Evolutionary conservation across 306 rosid species (phyloP).

Genomic region (Luffa aegyptiaca): DNA sequence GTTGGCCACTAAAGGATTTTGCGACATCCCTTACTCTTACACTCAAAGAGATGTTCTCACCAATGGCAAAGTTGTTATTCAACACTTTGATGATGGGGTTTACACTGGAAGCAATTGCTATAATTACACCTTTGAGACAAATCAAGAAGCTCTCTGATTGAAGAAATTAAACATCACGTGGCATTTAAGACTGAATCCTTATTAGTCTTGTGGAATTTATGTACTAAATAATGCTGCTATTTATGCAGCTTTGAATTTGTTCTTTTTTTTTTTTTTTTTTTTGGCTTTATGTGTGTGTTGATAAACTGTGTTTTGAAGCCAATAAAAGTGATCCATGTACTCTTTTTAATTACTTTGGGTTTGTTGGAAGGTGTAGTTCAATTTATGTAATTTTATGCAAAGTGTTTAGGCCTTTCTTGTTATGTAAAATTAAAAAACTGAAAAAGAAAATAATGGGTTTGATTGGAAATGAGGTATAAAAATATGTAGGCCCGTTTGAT

Average conservation of each 20-base stretch:
- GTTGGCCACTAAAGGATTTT: conserved; percentile 4
- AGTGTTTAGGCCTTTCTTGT: neutral
- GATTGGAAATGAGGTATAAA: too few relatives aligned
- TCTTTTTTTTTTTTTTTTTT: neutral
- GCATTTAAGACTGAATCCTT: too few relatives aligned
- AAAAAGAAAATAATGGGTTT: neutral
- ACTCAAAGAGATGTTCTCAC: conserved; percentile 4
- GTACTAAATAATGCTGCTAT: neutral
- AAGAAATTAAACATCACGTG: too few relatives aligned
- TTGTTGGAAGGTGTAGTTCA: neutral
- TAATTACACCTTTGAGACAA: neutral
- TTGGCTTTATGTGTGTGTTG: neutral
- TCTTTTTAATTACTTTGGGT: neutral
- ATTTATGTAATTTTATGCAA: neutral
- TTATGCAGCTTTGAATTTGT: neutral
- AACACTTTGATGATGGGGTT: conserved; percentile 7
- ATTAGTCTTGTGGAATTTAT: neutral
- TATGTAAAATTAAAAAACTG: too few relatives aligned
- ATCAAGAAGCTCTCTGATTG: neutral
- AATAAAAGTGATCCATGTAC: neutral
- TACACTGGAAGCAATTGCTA: neutral
- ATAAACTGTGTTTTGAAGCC: neutral
- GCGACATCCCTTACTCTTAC: conserved; percentile 1
- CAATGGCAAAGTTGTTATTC: neutral
- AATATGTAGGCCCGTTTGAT: too few relatives aligned